A percentile compares a stretch with the other conserved stretches of the same genome.
Conservation (phyloP, 805 yeast species). For the Blastobotrys attinorum region DNA sequence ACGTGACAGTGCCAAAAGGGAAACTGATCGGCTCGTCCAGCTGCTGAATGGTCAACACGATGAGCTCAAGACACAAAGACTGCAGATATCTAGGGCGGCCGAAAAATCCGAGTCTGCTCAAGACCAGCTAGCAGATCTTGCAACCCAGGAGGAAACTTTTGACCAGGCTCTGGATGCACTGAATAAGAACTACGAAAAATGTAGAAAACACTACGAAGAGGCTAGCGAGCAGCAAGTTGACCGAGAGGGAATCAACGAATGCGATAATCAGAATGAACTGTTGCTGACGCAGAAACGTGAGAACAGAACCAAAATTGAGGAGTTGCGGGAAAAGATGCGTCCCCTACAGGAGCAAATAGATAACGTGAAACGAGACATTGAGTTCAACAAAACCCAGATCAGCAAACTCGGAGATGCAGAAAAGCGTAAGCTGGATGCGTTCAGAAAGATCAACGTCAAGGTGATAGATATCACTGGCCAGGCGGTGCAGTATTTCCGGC, state of each 20-base stretch:
- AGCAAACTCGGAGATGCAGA: constrained; percentile 2
- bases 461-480: constrained; percentile 27
- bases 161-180: not conserved
- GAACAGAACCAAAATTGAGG: too few species aligned
- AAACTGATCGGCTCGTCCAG: too few species aligned
- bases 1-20: too few species aligned
- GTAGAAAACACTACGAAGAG: not conserved
- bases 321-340: too few species aligned
- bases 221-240: not conserved
- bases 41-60: too few species aligned
- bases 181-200: not conserved
- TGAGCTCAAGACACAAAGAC: too few species aligned
- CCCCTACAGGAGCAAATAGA: too few species aligned
- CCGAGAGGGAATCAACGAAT: too few species aligned
- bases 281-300: constrained; percentile 1
- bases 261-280: too few species aligned
- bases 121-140: not conserved
- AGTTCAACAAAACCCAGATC: too few species aligned
- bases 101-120: not conserved
- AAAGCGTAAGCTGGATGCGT: constrained; percentile 14
- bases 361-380: too few species aligned
- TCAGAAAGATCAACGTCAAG: constrained; percentile 10
- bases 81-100: too few species aligned
- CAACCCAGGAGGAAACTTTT: not conserved
- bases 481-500: constrained; percentile 39